Percentiles rank a stretch among this genome's conserved stretches.
Conservation (phyloP, 1,139 yeast species). For the Diutina pseudorugosa region DNA sequence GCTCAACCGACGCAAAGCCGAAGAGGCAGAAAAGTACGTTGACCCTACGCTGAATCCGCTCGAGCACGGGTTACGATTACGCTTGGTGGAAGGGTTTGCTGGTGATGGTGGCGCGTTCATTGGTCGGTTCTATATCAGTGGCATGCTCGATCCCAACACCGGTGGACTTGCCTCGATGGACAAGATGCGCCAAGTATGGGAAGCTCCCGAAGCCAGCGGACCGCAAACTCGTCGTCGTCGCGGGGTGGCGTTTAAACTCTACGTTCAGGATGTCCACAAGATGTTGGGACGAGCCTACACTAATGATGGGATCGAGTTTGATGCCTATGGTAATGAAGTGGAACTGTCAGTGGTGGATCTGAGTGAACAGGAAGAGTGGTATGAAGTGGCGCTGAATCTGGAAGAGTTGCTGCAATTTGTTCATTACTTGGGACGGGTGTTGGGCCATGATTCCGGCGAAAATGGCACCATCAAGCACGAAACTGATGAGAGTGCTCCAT, state of each 20-base stretch:
- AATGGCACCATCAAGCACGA: neutral
- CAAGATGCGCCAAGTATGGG: neutral
- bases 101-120: constrained; percentile 3
- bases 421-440: neutral
- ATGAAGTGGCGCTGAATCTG: neutral
- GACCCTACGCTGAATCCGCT: neutral
- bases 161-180: neutral
- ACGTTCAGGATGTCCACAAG: neutral
- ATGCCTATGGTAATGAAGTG: neutral
- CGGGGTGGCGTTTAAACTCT: neutral
- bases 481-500: neutral
- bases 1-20: neutral
- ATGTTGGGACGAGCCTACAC: neutral
- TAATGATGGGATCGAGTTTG: neutral
- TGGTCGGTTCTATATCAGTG: neutral
- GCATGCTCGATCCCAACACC: neutral
- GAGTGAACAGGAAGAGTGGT: neutral
- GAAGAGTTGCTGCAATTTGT: neutral
- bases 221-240: neutral
- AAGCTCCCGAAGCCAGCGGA: neutral
- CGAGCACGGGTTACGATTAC: constrained; percentile 1
- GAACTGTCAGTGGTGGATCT: neutral
- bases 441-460: neutral
- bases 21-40: constrained; percentile 2
- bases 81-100: neutral